Conservation (phyloP, 371 early-diverging fungal genomes). For the Chytridium lagenaria region DNA sequence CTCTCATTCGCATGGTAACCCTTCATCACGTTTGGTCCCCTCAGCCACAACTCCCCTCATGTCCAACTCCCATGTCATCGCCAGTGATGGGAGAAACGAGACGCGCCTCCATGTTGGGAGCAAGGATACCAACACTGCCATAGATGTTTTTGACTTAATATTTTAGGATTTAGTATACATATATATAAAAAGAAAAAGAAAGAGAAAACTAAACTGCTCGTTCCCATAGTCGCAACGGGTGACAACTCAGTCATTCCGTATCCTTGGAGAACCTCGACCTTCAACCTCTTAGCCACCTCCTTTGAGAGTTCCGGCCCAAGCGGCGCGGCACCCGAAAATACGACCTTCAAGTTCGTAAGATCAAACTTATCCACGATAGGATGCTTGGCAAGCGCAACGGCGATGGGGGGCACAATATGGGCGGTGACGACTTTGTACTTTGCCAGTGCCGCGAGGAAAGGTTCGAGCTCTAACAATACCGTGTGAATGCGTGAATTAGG, state of each 20-base stretch:
- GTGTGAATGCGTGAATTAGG: no score
- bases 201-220: background rate
- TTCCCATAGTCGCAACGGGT: slow-evolving; percentile 23
- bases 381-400: slow-evolving; percentile 56
- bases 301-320: slow-evolving; percentile 66
- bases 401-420: slow-evolving; percentile 80
- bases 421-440: slow-evolving; percentile 70
- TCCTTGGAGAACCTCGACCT: slow-evolving; percentile 68
- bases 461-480: slow-evolving; percentile 31
- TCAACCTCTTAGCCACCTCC: slow-evolving; percentile 58
- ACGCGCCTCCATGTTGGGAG: slow-evolving; percentile 72
- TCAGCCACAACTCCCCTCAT: slow-evolving; percentile 61
- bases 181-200: background rate
- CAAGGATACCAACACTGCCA: slow-evolving; percentile 74
- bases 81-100: slow-evolving; percentile 65
- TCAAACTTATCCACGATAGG: slow-evolving; percentile 65
- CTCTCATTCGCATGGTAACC: slow-evolving; percentile 43
- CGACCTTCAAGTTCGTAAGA: slow-evolving; percentile 62
- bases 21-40: slow-evolving; percentile 79
- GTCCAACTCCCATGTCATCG: slow-evolving; percentile 18
- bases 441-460: slow-evolving; percentile 65
- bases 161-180: background rate
- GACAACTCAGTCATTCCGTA: slow-evolving; percentile 52
- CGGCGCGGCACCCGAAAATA: slow-evolving; percentile 83
- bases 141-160: no score